Evolutionary conservation across 2,329 filamentous ascomycete species (phyloP), one percentile per base, ranked within the genome.

Genomic region (Leptographium radiaticola): DNA sequence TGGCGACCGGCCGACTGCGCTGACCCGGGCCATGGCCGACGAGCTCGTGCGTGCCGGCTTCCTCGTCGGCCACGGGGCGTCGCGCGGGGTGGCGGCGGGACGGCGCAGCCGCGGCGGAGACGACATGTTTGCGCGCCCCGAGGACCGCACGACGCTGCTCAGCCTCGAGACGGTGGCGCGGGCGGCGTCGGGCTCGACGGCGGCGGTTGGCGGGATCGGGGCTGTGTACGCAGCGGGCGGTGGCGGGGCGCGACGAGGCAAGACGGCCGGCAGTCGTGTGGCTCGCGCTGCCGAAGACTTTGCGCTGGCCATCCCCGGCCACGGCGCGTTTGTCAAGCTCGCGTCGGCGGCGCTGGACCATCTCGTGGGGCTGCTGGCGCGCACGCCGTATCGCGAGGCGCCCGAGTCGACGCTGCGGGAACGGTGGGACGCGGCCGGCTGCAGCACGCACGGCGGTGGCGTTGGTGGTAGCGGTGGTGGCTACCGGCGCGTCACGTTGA

Each of bases 171-270:
- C 73, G 31, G 79, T 86, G 25, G 79, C 81, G 2, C 75, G 71
- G 57, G 81, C 83, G 25, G 79, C 84, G 6, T 84, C 86, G 1
- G 86, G 86, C 15, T 82, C 81, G 3, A 62, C 85, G 2, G 83
- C 74, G 8, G 84, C 86, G 1, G 80, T 89, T 0, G 86, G 86
- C 1, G 85, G 85, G 6, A 68, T 72, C n/a, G 78, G 79, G 20
- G 83, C 80, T 2, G 70, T 87, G 6, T 78, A 84, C 62, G 75
- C 75, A 49, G 79, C 75, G 2, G 84, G 84, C 16, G 85, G 84
- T 5, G 69, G 64, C 55, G 67, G 67, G 6, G 63, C 66, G 6
- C 59, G 46, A 25, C 16, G 44, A 13, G 7, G 6, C 4, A 47
- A 18, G 15, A n/a, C 2, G 7, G 34, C 45, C 25, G 54, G 20